phyloP scores from a whole-genome alignment of 192 early-diverging fungal species.

The Backusella morwellensis region DNA sequence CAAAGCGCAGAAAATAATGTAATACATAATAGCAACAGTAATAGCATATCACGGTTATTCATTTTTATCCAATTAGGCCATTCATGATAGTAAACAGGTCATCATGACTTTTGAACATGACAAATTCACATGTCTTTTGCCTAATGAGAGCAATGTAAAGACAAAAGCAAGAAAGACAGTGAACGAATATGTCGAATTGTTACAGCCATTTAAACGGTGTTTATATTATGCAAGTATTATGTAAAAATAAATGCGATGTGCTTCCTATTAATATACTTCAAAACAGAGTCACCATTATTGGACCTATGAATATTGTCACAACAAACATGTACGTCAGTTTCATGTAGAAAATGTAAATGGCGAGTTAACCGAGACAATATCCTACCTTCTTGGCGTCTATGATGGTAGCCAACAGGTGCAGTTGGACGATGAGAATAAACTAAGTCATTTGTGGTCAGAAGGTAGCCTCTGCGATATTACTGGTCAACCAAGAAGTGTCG shows the following conservation, averaged over 20 bases:
- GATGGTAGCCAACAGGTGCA: background rate
- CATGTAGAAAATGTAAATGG: conserved; percentile 13
- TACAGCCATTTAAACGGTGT: conserved; percentile 52
- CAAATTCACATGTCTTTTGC: conserved; percentile 4
- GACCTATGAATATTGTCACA: conserved; percentile 87
- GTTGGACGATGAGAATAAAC: conserved; percentile 50
- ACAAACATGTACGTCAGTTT: conserved; percentile 29
- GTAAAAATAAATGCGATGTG: no score
- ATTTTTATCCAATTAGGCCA: background rate
- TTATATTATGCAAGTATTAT: conserved; percentile 31
- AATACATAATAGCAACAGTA: background rate
- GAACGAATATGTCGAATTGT: conserved; percentile 43
- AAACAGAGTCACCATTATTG: conserved; percentile 56
- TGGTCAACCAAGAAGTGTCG: conserved; percentile 59
- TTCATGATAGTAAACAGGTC: background rate
- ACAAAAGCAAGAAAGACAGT: conserved; percentile 29
- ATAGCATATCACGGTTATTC: background rate
- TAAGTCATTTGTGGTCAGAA: conserved; percentile 69
- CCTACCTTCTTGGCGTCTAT: conserved; percentile 11
- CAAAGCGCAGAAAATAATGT: background rate
- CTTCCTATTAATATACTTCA: background rate
- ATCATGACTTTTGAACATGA: background rate
- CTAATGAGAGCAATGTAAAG: conserved; percentile 9
- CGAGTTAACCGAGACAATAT: background rate
- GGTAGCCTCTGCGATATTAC: conserved; percentile 78